Evolutionary conservation across 2,329 filamentous ascomycete genomes (phyloP), one percentile per base, ranked within the genome.

Genomic region (Pyrenochaeta sp.): DNA sequence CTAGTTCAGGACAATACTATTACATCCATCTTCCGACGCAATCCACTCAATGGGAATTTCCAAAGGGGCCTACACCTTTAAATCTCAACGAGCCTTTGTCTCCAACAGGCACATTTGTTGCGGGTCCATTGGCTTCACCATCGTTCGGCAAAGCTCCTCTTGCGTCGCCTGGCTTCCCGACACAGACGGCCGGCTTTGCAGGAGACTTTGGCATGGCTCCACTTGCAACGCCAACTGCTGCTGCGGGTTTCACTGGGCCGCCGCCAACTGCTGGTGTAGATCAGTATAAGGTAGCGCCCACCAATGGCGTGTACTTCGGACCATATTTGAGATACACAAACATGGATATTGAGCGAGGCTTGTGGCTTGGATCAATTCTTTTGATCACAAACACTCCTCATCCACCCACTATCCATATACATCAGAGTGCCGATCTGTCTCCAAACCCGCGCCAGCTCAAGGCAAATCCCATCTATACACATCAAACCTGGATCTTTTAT

Each of bases 31-130:
- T 99, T 20, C 89, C 92, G 1, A 92, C 90, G 0, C 94, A 97
- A 67, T 90, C 92, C 3, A 99, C 94, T 1, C 94, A 99, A 68
- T 99, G 94, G 94, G 94, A 99, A 65, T 97, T 97, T 58, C 94
- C 94, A 19, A 97, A 96, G 73, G 93, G 93, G 0, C 92, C 92
- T 0, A 96, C 90, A 17, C 93, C 93, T 1, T 79, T 96, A 40
- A 89, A 90, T 51, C 82, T 96, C 53, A 91, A 95, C 47, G 82
- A 88, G 11, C 93, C 93, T 0, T 75, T 96, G 43, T 96, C 93
- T 6, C 93, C 93, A 0, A 87, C 87, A 1, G 84, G 84, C 5
- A 73, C 74, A 3, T 75, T 73, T 42, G 72, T 70, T 31, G 47
- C 40, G 21, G 42, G 41, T 15, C 70, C 74, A 6, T 47, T 78